Conservation (phyloP, 1,139 yeast species). For the Debaryomycetaceae sp. region DNA sequence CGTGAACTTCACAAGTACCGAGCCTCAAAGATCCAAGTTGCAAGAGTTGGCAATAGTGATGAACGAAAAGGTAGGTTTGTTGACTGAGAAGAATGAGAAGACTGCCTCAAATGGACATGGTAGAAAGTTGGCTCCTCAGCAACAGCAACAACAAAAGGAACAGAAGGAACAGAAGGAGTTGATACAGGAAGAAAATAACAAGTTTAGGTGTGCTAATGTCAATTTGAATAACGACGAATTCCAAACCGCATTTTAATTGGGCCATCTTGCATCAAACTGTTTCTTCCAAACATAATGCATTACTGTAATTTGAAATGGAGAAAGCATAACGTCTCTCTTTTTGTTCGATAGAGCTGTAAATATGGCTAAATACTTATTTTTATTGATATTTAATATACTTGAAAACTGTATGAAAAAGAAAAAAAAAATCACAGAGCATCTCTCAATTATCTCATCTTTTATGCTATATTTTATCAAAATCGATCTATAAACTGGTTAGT, state of each 20-base stretch:
- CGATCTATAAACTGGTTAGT: no score
- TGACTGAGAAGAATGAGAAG: constrained; percentile 84
- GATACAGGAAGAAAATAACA: constrained; percentile 37
- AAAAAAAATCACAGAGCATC: constrained; percentile 1
- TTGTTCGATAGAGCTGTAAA: not conserved
- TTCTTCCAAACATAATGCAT: constrained; percentile 6
- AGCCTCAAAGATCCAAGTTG: constrained; percentile 77
- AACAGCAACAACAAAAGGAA: constrained; percentile 32
- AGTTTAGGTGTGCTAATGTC: constrained; percentile 47
- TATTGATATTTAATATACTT: not conserved
- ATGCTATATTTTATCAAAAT: no score
- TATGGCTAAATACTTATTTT: not conserved
- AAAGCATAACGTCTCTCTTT: constrained; percentile 3
- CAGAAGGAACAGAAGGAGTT: constrained; percentile 32
- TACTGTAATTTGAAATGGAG: constrained; percentile 5
- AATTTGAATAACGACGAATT: constrained; percentile 47
- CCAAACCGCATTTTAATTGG: constrained; percentile 28
- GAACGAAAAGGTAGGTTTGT: constrained; percentile 80
- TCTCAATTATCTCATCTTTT: no score
- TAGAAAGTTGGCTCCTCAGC: constrained; percentile 36
- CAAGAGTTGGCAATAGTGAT: constrained; percentile 86
- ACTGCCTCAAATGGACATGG: constrained; percentile 73
- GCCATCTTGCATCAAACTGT: not conserved
- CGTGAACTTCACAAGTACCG: constrained; percentile 61
- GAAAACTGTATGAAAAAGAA: not conserved